A percentile compares a stretch with the other conserved stretches of the same genome.
Evolutionary conservation across 305 asterid genomes (phyloP).

Genomic region (Fraxinus xanthoxyloides): DNA sequence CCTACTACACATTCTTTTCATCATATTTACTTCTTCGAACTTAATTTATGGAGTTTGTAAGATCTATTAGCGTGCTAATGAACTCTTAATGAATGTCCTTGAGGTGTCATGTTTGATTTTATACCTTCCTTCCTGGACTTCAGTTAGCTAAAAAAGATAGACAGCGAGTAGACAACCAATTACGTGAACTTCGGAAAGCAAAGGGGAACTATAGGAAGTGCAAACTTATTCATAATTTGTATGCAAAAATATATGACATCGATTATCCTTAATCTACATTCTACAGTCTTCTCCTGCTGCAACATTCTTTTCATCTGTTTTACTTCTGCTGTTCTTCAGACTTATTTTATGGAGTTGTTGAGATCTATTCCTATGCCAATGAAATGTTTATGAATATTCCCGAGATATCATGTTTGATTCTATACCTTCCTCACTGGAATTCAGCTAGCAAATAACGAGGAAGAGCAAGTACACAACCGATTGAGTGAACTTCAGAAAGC

Average conservation of each 20-base stretch:
- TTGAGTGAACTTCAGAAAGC: not conserved
- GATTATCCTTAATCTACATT: not conserved
- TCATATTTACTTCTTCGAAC: not conserved
- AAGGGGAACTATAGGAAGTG: not conserved
- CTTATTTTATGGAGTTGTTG: not conserved
- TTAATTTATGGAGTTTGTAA: not conserved
- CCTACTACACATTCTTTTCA: not conserved
- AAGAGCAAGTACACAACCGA: not conserved
- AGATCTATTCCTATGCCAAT: not conserved
- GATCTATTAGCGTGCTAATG: not conserved
- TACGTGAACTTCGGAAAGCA: constrained; percentile 2
- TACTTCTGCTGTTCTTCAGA: not conserved
- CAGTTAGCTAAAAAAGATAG: not conserved
- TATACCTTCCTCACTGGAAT: not conserved
- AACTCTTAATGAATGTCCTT: not conserved
- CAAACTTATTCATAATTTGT: not conserved
- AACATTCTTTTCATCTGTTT: not conserved
- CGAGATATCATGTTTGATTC: not conserved
- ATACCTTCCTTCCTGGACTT: not conserved
- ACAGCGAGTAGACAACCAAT: not conserved
- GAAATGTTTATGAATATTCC: not conserved
- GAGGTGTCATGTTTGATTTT: not conserved
- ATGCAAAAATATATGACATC: not conserved
- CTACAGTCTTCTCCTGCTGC: not conserved
- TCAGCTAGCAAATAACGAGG: constrained; percentile 1